Percentiles rank a stretch among this genome's conserved stretches.
Conservation (phyloP, 1,284 basidiomycete genomes). For the Moesziomyces antarcticus region DNA sequence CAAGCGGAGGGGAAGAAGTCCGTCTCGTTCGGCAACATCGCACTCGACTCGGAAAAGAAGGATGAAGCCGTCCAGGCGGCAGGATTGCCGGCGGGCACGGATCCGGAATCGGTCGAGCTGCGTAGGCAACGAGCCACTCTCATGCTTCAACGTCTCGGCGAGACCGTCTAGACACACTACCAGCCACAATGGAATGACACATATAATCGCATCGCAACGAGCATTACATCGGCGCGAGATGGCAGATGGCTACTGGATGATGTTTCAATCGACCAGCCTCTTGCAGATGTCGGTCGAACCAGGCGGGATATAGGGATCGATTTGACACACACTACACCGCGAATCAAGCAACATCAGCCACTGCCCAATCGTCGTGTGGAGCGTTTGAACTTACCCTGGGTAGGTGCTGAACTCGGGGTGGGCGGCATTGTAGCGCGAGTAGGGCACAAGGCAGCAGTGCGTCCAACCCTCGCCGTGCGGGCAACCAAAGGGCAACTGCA, state of each 20-base stretch:
- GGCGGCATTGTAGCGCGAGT: not conserved
- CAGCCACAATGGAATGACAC: no score
- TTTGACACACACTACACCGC: no score
- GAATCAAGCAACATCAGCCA: no score
- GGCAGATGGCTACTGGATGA: no score
- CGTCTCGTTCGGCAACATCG: conserved; percentile 41
- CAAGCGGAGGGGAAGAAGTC: conserved; percentile 18
- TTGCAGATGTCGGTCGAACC: no score
- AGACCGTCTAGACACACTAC: conserved; percentile 12
- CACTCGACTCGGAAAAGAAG: conserved; percentile 32
- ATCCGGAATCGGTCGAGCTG: conserved; percentile 31
- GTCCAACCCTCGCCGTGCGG: conserved; percentile 12
- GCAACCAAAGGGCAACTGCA: conserved; percentile 7
- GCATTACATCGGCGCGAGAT: no score
- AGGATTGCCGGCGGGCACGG: conserved; percentile 24
- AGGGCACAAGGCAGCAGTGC: conserved; percentile 21
- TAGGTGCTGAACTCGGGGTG: conserved; percentile 7
- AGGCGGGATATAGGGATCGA: no score
- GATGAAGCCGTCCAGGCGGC: conserved; percentile 25
- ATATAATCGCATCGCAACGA: no score
- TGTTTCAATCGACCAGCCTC: no score
- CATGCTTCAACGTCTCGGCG: conserved; percentile 37
- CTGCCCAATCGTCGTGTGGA: not conserved
- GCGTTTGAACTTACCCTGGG: no score
- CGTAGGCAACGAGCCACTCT: conserved; percentile 24